A percentile compares a stretch with the other conserved stretches of the same genome.
These are phyloP conservation scores for Pseudopithomyces maydicus DNA, from an alignment of 2,329 filamentous ascomycete genomes.

Conservation along the genomic window DNA sequence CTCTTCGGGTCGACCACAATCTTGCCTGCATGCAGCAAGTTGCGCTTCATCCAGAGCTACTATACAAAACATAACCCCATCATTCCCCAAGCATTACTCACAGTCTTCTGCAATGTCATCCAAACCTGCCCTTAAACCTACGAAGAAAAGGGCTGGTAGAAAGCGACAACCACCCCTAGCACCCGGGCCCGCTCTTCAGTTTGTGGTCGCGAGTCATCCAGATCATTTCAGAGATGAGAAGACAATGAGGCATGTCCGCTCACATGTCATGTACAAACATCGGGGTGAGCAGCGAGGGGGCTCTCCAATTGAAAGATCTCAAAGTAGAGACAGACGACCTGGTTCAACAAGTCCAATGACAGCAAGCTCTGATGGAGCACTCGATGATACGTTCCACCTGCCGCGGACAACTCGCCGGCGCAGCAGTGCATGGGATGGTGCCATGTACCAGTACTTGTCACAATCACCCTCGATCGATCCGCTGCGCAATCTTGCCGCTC, in stretches of 20 bases:
- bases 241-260: conserved; percentile 42
- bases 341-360: conserved; percentile 22
- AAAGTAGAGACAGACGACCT: conserved; percentile 22
- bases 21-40: not conserved
- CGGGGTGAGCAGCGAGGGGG: conserved; percentile 22
- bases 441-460: conserved; percentile 23
- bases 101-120: conserved; percentile 22
- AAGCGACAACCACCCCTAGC: conserved; percentile 39
- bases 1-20: not conserved
- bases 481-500: conserved; percentile 26
- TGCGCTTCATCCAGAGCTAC: not conserved
- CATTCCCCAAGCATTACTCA: not conserved
- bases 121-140: conserved; percentile 22
- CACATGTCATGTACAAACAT: conserved; percentile 46
- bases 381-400: conserved; percentile 16
- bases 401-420: conserved; percentile 13
- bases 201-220: conserved; percentile 41
- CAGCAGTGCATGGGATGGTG: conserved; percentile 21
- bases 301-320: conserved; percentile 21
- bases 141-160: conserved; percentile 34
- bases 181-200: conserved; percentile 37
- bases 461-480: conserved; percentile 25
- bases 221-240: conserved; percentile 36
- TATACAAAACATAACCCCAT: too few relatives aligned
- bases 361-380: conserved; percentile 18